A percentile compares a stretch with the other conserved stretches of the same genome.
Evolutionary conservation across 257 asterid species (phyloP).

Genomic region (Paulownia fortunei): DNA sequence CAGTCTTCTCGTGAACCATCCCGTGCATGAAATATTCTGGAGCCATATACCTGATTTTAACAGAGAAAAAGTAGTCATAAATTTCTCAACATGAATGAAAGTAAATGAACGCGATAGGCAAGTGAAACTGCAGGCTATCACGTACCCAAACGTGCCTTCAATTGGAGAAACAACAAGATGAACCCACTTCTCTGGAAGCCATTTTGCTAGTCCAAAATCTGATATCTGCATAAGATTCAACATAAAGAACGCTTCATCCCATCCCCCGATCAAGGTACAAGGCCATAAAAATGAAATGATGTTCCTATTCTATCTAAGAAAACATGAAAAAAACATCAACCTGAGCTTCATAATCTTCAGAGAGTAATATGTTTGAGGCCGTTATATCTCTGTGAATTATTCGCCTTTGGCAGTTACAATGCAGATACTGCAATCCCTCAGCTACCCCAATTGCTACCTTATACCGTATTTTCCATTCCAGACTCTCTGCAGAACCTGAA

Average conservation of each 20-base stretch:
- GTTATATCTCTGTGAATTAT: conserved; percentile 95
- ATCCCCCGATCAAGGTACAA: background rate
- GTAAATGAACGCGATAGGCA: background rate
- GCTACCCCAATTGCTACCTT: conserved; percentile 90
- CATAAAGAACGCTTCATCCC: background rate
- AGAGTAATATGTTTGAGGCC: conserved; percentile 85
- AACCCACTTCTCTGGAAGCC: conserved; percentile 93
- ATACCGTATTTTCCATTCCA: conserved; percentile 73
- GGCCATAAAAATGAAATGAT: background rate
- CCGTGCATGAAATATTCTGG: conserved; percentile 99
- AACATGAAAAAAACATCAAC: conserved; percentile 32
- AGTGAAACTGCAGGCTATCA: background rate
- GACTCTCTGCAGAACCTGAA: conserved; percentile 60
- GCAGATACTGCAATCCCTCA: conserved; percentile 88
- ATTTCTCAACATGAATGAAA: background rate
- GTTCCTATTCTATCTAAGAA: background rate
- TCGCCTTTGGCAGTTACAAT: conserved; percentile 75
- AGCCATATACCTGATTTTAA: conserved; percentile 80
- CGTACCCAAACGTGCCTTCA: conserved; percentile 99
- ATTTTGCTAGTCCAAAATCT: conserved; percentile 94
- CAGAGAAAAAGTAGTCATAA: background rate
- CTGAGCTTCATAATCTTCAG: conserved; percentile 91
- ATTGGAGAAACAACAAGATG: conserved; percentile 90
- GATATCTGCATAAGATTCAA: conserved; percentile 69
- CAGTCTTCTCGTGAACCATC: conserved; percentile 83